These are phyloP conservation scores for Aulographum hederae DNA, from an alignment of 2,329 filamentous ascomycete genomes.

Conservation along the genomic window DNA sequence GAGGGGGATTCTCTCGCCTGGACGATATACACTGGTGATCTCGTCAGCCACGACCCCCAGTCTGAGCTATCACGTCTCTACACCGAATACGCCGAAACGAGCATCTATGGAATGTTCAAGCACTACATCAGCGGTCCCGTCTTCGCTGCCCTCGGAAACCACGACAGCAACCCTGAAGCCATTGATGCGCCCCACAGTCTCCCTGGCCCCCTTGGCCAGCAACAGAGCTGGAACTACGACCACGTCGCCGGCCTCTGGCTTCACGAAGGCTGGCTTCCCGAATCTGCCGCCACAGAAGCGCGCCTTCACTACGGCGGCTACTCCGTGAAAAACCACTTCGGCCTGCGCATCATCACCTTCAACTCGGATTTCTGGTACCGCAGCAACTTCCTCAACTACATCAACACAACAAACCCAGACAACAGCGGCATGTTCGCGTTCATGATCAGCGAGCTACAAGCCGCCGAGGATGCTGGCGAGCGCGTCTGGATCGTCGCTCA, in stretches of 20 bases:
- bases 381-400: conserved; percentile 29
- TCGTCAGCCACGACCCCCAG: conserved; percentile 36
- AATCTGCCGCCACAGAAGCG: conserved; percentile 25
- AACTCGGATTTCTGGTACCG: conserved; percentile 33
- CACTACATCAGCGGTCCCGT: conserved; percentile 36
- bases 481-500: conserved; percentile 37
- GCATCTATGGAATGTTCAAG: conserved; percentile 36
- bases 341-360: conserved; percentile 32
- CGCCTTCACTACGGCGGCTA: conserved; percentile 37
- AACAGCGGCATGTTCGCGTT: conserved; percentile 29
- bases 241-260: conserved; percentile 37
- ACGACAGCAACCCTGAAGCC: conserved; percentile 35
- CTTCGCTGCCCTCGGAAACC: conserved; percentile 38
- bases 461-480: conserved; percentile 32
- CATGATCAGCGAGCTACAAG: conserved; percentile 32
- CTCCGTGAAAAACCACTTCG: conserved; percentile 33
- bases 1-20: conserved; percentile 27
- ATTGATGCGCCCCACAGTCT: conserved; percentile 34
- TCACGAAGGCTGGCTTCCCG: conserved; percentile 36
- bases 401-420: conserved; percentile 33
- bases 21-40: conserved; percentile 38
- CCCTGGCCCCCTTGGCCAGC: conserved; percentile 32
- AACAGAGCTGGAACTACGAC: conserved; percentile 40
- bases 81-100: conserved; percentile 33
- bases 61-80: conserved; percentile 33